A percentile compares a stretch with the other conserved stretches of the same genome.
Conservation (phyloP, 148 eudicot species). For the Tetragonia tetragonoides region DNA sequence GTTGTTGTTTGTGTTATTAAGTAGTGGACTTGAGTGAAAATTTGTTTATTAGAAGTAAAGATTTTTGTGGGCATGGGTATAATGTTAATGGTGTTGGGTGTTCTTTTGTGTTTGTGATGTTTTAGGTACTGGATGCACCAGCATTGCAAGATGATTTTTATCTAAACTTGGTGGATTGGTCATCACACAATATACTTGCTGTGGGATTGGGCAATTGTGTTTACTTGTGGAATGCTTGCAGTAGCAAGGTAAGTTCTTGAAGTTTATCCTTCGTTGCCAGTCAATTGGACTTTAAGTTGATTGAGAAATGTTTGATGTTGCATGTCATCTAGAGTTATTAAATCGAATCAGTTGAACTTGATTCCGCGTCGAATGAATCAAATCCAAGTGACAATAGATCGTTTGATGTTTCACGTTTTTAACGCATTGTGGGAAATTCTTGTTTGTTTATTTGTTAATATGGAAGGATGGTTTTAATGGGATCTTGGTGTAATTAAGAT, state of each 20-base stretch:
- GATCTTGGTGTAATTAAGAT: background rate
- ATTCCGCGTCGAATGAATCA: too few relatives aligned
- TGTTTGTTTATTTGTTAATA: background rate
- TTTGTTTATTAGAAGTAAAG: background rate
- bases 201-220: conserved; percentile 89
- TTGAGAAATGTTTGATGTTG: too few relatives aligned
- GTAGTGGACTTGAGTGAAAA: conserved; percentile 45
- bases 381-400: too few relatives aligned
- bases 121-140: conserved; percentile 92
- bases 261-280: background rate
- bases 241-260: conserved; percentile 69
- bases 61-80: background rate
- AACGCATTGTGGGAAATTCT: too few relatives aligned
- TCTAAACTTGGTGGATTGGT: conserved; percentile 92
- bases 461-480: background rate
- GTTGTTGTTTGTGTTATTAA: conserved; percentile 28
- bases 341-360: too few relatives aligned
- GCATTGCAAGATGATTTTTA: conserved; percentile 96
- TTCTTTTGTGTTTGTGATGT: conserved; percentile 4
- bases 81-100: background rate
- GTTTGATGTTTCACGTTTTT: too few relatives aligned
- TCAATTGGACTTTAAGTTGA: too few relatives aligned
- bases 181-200: conserved; percentile 73
- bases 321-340: too few relatives aligned
- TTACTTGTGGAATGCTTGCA: conserved; percentile 90